Base-by-base conservation (phyloP, 345 rosid species). In the Rhodamnia rubescens region DNA sequence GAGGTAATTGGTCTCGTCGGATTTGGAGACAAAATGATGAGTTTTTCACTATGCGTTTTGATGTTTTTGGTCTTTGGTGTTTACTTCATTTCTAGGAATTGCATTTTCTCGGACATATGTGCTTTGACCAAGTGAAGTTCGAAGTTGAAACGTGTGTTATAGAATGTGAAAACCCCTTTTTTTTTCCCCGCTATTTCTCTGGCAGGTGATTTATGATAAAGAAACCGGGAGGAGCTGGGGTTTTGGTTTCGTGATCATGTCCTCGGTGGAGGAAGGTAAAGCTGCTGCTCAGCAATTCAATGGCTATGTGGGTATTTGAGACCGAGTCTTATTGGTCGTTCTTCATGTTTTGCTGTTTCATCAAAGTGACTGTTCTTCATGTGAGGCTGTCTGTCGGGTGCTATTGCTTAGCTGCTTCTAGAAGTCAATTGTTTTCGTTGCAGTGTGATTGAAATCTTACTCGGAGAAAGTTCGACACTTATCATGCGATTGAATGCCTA, bases 171-270 rank as follows among this genome's bases (percentile, higher is more conserved):
- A n/a, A n/a, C n/a, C n/a, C n/a, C n/a, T n/a, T n/a, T n/a, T n/a
- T n/a, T n/a, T 36, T 10, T 29, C 69, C 27, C 29, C n/a, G n/a
- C n/a, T n/a, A 3, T 75, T 20, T 87, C 55, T 88, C 81, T 88
- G 44, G 85, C 87, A 97, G 99, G 98, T 97, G 5, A 97, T 96
- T 53, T 97, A 97, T 89, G 98, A 96, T 88, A 97, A 95, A 91
- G 89, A 6, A 47, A 47, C 8, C 8, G 49, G 49, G 49, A 47
- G 49, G 49, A n/a, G n/a, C n/a, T n/a, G n/a, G n/a, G 8, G 49
- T 47, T 47, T 5, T 47, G 49, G 49, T 47, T 5, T 47, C 8
- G 49, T 97, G 88, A 97, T 98, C 81, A 97, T 97, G 99, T 93
- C 98, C 1, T 85, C 92, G 15, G 59, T 14, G 11, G 90, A 94